phyloP scores from a whole-genome alignment of 371 early-diverging fungal genomes.

The Lichtheimia ornata region DNA sequence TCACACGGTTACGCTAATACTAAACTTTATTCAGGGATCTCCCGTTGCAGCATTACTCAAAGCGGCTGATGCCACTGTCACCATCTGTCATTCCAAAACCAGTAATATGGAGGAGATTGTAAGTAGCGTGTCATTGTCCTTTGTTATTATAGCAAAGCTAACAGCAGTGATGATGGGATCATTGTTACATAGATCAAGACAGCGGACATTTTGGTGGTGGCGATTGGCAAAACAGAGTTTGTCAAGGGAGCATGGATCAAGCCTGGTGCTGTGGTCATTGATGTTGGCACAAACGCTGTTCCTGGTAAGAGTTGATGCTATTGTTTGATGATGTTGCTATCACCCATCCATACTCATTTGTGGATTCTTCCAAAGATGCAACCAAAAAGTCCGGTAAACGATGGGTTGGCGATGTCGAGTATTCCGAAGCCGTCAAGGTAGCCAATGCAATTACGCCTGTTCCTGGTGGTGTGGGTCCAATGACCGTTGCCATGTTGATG shows the following conservation, averaged over 20 bases:
- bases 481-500: slow-evolving; percentile 96
- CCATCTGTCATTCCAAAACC: slow-evolving; percentile 88
- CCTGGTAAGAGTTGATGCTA: slow-evolving; percentile 37
- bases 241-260: slow-evolving; percentile 91
- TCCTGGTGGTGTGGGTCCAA: slow-evolving; percentile 95
- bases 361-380: slow-evolving; percentile 50
- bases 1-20: background rate
- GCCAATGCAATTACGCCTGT: slow-evolving; percentile 90
- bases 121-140: background rate
- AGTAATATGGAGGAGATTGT: slow-evolving; percentile 45
- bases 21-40: slow-evolving; percentile 56
- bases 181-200: slow-evolving; percentile 49
- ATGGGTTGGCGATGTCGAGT: slow-evolving; percentile 93
- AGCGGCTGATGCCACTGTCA: slow-evolving; percentile 83
- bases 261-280: slow-evolving; percentile 89
- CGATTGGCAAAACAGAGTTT: slow-evolving; percentile 77
- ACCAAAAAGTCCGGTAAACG: slow-evolving; percentile 84
- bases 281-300: slow-evolving; percentile 91
- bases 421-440: slow-evolving; percentile 59
- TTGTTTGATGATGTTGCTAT: background rate
- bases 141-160: background rate
- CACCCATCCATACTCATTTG: background rate
- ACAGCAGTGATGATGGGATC: background rate
- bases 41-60: slow-evolving; percentile 83
- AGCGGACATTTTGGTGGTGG: slow-evolving; percentile 89